Conservation (phyloP, 1,284 basidiomycete genomes). For the Fomitopsis palustris region DNA sequence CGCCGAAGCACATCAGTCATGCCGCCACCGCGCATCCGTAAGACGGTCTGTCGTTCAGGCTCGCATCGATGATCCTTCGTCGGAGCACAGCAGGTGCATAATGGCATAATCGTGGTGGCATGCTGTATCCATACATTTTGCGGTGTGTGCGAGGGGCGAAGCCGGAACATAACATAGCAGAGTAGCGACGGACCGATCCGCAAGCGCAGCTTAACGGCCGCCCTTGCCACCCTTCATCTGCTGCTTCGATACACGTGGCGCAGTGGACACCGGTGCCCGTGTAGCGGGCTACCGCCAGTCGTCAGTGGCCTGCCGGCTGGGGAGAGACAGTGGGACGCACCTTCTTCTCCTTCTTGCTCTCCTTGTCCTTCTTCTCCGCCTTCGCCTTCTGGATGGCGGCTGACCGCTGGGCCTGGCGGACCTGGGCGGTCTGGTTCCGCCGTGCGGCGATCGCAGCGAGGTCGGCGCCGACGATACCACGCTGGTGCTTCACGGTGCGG, state of each 20-base stretch:
- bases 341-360: conserved; percentile 86
- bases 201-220: conserved; percentile 46
- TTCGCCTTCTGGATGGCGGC: conserved; percentile 91
- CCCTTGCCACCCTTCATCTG: conserved; percentile 90
- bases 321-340: conserved; percentile 37
- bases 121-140: conserved; percentile 31
- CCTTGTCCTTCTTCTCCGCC: conserved; percentile 95
- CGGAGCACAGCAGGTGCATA: conserved; percentile 6
- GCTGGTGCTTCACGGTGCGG: conserved; percentile 97
- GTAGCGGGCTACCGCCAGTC: conserved; percentile 27
- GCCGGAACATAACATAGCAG: conserved; percentile 20
- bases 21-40: no score
- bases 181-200: conserved; percentile 8
- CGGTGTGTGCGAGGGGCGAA: conserved; percentile 13
- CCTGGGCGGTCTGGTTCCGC: conserved; percentile 88
- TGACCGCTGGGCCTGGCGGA: conserved; percentile 78
- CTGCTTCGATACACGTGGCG: conserved; percentile 92
- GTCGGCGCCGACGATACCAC: conserved; percentile 97
- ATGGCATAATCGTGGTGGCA: conserved; percentile 16
- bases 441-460: conserved; percentile 87
- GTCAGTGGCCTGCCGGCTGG: no score
- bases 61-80: no score
- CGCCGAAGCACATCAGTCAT: no score
- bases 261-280: conserved; percentile 47
- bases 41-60: no score